phyloP scores from a whole-genome alignment of 805 yeast species.

The Metschnikowia drakensbergensis region DNA sequence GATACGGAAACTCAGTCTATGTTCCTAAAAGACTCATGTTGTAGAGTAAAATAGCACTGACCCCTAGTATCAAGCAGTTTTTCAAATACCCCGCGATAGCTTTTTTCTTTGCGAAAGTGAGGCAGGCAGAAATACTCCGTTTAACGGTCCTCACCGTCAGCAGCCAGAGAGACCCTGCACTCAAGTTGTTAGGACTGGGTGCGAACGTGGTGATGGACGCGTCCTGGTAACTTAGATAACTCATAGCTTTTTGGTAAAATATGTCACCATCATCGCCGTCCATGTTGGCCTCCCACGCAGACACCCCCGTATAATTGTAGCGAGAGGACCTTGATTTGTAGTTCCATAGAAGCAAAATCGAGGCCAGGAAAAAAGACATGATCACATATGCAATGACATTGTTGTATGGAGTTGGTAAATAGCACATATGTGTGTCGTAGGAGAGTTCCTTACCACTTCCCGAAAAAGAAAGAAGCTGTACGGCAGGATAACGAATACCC shows the following conservation, averaged over 20 bases:
- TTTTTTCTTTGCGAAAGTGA: conserved; percentile 1
- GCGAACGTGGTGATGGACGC: conserved; percentile 10
- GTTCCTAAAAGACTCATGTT: conserved; percentile 1
- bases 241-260: conserved; percentile 24
- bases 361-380: conserved; percentile 31
- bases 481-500: conserved; percentile 40
- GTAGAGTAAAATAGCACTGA: conserved; percentile 5
- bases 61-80: conserved; percentile 10
- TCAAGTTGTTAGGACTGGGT: background rate
- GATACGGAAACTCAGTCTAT: background rate
- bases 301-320: conserved; percentile 21
- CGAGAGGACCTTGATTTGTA: conserved; percentile 25
- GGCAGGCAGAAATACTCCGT: background rate
- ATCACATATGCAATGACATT: conserved; percentile 37
- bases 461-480: conserved; percentile 33
- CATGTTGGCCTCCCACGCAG: conserved; percentile 2
- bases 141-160: background rate
- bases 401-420: conserved; percentile 44
- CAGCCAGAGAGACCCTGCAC: background rate
- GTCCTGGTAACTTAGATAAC: conserved; percentile 32
- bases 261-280: conserved; percentile 13
- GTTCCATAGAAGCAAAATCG: conserved; percentile 28
- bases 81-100: conserved; percentile 6
- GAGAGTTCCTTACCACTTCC: conserved; percentile 9
- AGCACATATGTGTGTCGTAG: conserved; percentile 42